Evolutionary conservation across 257 asterid genomes (phyloP).

Genomic region (Marsdenia floribunda): DNA sequence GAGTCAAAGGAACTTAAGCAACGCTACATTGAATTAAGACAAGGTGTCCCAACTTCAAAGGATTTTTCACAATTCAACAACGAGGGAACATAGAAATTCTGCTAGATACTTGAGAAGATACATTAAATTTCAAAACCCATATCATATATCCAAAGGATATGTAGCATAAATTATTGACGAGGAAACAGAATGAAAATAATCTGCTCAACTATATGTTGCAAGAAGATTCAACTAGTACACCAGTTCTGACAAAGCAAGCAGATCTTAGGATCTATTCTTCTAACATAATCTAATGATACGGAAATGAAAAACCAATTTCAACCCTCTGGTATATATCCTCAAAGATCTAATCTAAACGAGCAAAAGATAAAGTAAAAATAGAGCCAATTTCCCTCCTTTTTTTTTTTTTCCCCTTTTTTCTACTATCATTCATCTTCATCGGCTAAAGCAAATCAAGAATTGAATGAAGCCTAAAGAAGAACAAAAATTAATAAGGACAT

Average conservation of each 20-base stretch:
- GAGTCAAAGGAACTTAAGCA: background rate
- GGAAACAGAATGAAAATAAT: background rate
- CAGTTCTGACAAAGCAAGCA: background rate
- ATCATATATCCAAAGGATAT: background rate
- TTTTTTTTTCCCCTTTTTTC: background rate
- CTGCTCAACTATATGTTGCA: background rate
- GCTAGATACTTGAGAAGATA: background rate
- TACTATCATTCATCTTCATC: background rate
- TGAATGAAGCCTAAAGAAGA: background rate
- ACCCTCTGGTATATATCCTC: background rate
- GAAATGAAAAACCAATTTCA: background rate
- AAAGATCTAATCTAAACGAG: background rate
- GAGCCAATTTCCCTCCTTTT: background rate
- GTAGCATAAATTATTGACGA: background rate
- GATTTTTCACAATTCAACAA: background rate
- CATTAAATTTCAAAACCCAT: background rate
- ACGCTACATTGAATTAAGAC: background rate
- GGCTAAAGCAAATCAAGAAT: constrained; percentile 4
- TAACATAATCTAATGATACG: background rate
- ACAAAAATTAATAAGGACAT: background rate
- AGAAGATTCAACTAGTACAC: background rate
- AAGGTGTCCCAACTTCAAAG: background rate
- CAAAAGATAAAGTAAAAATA: background rate
- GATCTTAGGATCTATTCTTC: background rate
- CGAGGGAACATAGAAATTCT: background rate